These are phyloP conservation scores for Lipomyces chichibuensis DNA, from an alignment of 805 yeast species.

Conservation along the genomic window DNA sequence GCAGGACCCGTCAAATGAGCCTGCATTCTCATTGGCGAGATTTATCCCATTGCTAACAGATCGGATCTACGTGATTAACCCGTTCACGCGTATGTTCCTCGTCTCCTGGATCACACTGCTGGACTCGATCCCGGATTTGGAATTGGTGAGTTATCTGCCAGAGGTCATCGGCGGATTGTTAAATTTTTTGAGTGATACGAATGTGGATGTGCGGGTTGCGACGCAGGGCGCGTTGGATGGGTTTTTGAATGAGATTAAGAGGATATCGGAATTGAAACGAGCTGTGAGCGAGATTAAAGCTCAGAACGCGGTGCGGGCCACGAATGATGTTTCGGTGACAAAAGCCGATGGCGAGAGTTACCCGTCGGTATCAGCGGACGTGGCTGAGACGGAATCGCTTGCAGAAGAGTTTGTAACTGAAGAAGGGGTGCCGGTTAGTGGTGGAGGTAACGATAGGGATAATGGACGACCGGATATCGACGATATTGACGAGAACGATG, in stretches of 20 bases:
- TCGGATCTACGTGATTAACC: conserved; percentile 88
- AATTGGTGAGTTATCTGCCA: conserved; percentile 82
- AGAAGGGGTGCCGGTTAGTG: not conserved
- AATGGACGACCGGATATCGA: not conserved
- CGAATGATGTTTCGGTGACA: not conserved
- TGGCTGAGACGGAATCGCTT: conserved; percentile 35
- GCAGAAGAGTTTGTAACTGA: conserved; percentile 20
- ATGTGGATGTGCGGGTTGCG: conserved; percentile 82
- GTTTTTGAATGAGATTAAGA: conserved; percentile 76
- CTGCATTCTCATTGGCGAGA: conserved; percentile 80
- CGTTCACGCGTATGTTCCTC: conserved; percentile 86
- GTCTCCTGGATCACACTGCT: conserved; percentile 93
- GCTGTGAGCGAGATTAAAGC: conserved; percentile 15
- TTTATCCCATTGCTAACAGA: conserved; percentile 92
- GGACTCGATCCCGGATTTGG: conserved; percentile 90
- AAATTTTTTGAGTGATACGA: conserved; percentile 76
- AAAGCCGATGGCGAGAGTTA: conserved; percentile 37
- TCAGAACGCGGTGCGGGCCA: conserved; percentile 13
- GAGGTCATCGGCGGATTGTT: conserved; percentile 84
- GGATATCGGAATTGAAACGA: conserved; percentile 69
- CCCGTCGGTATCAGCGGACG: conserved; percentile 35
- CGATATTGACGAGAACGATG: conserved; percentile 12
- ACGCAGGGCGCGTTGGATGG: conserved; percentile 77
- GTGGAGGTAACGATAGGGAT: not conserved
- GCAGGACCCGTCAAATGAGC: conserved; percentile 50